Conservation (phyloP, 345 rosid genomes). For the Bruguiera parviflora region DNA sequence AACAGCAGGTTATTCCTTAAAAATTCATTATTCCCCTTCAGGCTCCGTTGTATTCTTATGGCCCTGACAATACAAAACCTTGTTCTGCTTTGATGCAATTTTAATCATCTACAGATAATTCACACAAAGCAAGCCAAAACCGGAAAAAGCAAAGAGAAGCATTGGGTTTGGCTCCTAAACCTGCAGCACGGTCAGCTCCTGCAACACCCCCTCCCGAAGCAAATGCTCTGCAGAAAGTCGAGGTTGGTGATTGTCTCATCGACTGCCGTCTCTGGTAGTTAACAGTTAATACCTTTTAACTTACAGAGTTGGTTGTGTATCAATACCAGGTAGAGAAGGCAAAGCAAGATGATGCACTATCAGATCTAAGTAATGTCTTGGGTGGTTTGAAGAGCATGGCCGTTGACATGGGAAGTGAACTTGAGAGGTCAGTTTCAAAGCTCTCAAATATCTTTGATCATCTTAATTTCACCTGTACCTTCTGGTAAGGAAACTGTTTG, state of each 20-base stretch:
- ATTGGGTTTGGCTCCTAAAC: conserved; percentile 17
- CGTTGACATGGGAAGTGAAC: conserved; percentile 30
- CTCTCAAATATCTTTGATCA: neutral
- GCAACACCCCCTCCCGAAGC: conserved; percentile 21
- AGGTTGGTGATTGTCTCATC: conserved; percentile 17
- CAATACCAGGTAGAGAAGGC: conserved; percentile 26
- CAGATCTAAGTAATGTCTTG: conserved; percentile 27
- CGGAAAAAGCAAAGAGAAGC: conserved; percentile 24
- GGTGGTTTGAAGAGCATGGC: conserved; percentile 35
- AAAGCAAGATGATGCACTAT: conserved; percentile 30
- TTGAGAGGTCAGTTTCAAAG: conserved; percentile 21
- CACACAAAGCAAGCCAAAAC: conserved; percentile 9
- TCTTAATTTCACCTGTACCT: too few relatives aligned
- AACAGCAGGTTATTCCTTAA: conserved; percentile 20
- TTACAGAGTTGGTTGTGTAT: neutral
- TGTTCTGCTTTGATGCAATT: neutral
- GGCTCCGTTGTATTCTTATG: neutral
- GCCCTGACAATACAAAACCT: neutral
- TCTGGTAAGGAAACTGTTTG: too few relatives aligned
- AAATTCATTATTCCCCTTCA: neutral
- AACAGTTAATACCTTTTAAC: neutral
- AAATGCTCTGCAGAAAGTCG: conserved; percentile 25
- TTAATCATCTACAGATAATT: conserved; percentile 18
- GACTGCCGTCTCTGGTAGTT: neutral
- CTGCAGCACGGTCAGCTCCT: conserved; percentile 21